Base-by-base conservation (phyloP, 169 alveolate species). In the Plasmodium gonderi region DNA sequence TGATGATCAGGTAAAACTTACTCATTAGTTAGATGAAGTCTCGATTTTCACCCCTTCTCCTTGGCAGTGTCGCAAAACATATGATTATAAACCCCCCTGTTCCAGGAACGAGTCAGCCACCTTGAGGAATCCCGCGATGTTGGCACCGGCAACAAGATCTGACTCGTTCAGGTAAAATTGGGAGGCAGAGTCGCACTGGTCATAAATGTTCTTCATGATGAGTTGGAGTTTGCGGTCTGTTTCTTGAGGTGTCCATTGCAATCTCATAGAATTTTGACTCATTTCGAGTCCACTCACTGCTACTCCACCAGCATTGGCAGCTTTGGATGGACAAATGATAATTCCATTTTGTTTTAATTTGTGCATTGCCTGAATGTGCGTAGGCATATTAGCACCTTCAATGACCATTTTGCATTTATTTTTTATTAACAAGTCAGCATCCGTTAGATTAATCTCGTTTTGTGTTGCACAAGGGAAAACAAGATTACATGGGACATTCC, bases 271-370 rank as follows among this genome's bases (percentile, higher is more conserved):
- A 79, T 97, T 97, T 82, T 97, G 98, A 20, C 97, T 91, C 98
- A 97, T 97, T 75, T 97, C 98, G 9, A 97, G 80, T 1, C 97
- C 98, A 42, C 98, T 96, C 29, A 96, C 98, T 44, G 97, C 97
- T 26, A 97, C 98, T 3, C 98, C 98, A 4, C 98, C 98, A 6
- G 98, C 98, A 87, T 97, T 97, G 7, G 98, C 98, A 6, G 98
- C 98, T 54, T 97, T 97, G 9, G 96, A 97, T 1, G 98, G 98
- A n/a, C 98, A 95, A 31, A 96, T 74, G 7, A 96, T 40, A 11
- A 97, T 91, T 11, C 95, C 92, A 47, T 80, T 75, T 29, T 82
- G 85, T 69, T 92, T 94, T 82, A 96, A 95, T 47, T 91, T 68
- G 64, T 93, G 91, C 7, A 89, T 85, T 4, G 98, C 98, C n/a